Percentiles rank a stretch among this genome's conserved stretches.
Evolutionary conservation across 2,329 filamentous ascomycete genomes (phyloP).

Genomic region (Cladosporium sp.): DNA sequence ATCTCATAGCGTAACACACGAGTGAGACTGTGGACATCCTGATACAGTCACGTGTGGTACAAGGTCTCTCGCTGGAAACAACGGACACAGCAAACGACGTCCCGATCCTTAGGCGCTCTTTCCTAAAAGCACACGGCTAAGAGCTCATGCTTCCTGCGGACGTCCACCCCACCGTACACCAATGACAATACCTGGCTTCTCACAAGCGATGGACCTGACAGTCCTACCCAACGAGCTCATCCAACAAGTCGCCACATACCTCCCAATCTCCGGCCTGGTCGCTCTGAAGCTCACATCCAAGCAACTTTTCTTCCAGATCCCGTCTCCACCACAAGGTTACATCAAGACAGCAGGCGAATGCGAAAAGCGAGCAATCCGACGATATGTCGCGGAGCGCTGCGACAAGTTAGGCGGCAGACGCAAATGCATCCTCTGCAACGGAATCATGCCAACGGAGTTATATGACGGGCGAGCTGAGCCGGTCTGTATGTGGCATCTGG

Average conservation of each 20-base stretch:
- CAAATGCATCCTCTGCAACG: conserved; percentile 24
- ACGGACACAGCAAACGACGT: neutral
- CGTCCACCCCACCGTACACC: neutral
- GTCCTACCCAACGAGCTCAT: conserved; percentile 36
- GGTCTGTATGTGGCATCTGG: conserved; percentile 22
- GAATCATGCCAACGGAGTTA: conserved; percentile 14
- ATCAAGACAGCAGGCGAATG: conserved; percentile 21
- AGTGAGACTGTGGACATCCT: neutral
- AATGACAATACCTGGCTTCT: neutral
- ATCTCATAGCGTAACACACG: neutral
- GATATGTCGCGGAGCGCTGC: conserved; percentile 21
- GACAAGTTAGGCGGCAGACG: conserved; percentile 18
- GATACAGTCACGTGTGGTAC: neutral
- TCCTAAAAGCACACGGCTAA: neutral
- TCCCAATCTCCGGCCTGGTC: conserved; percentile 35
- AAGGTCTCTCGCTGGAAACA: neutral
- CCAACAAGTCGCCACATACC: conserved; percentile 29
- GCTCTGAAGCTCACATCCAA: conserved; percentile 36
- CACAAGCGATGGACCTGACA: conserved; percentile 3
- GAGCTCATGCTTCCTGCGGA: neutral
- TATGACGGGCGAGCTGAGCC: conserved; percentile 15
- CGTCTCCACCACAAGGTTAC: conserved; percentile 16
- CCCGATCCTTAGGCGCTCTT: neutral
- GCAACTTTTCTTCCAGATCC: conserved; percentile 26
- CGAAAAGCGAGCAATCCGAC: conserved; percentile 22